A percentile compares a stretch with the other conserved stretches of the same genome.
Conservation (phyloP, 768 basidiomycete genomes). For the Tulasnella sp. region DNA sequence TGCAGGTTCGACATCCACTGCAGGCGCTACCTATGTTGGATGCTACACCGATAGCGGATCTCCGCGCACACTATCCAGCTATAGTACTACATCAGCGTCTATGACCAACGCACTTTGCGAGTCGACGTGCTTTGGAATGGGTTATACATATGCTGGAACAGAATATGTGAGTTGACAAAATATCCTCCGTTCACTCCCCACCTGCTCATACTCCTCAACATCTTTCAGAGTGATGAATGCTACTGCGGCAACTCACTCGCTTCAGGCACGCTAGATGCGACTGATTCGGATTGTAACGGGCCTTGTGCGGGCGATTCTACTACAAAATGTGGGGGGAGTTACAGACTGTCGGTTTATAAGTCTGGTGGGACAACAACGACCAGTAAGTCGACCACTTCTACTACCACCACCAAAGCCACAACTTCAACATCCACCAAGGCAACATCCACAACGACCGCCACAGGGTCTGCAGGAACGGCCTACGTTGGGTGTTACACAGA, state of each 20-base stretch:
- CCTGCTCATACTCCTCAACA: too few relatives aligned
- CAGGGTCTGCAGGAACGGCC: background rate
- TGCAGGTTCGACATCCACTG: background rate
- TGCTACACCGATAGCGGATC: slow-evolving; percentile 10
- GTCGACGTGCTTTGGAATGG: background rate
- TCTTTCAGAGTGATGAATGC: background rate
- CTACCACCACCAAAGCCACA: background rate
- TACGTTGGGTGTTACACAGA: slow-evolving; percentile 16
- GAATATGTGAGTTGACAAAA: too few relatives aligned
- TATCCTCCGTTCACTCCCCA: too few relatives aligned
- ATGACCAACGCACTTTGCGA: slow-evolving; percentile 5
- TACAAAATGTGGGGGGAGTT: slow-evolving; percentile 14
- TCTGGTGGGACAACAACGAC: background rate
- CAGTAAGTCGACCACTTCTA: background rate
- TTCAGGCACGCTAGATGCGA: background rate
- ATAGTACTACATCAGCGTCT: background rate
- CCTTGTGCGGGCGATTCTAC: slow-evolving; percentile 11
- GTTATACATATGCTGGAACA: slow-evolving; percentile 3
- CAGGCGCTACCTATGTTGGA: slow-evolving; percentile 5
- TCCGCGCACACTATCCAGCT: slow-evolving; percentile 1
- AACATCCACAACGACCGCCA: background rate
- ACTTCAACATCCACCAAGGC: slow-evolving; percentile 2
- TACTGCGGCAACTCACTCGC: slow-evolving; percentile 14
- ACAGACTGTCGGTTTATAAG: slow-evolving; percentile 9
- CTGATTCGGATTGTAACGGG: slow-evolving; percentile 3